Evolutionary conservation across 768 basidiomycete species (phyloP).

Genomic region (Cubamyces lactineus): DNA sequence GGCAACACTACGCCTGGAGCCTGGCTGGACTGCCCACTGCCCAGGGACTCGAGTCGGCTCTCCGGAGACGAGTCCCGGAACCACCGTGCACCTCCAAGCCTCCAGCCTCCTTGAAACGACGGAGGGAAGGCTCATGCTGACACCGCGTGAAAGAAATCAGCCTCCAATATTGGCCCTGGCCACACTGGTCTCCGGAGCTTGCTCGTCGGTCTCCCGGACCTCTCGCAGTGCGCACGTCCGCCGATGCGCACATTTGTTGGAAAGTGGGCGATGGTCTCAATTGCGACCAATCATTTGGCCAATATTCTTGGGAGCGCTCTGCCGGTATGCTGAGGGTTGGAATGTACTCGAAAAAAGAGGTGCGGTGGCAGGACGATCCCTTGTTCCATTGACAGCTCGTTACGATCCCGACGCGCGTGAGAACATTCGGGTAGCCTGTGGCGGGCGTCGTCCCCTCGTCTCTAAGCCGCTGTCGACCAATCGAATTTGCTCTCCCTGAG

Average conservation of each 20-base stretch:
- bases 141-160: too few relatives aligned
- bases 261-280: neutral
- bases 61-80: constrained; percentile 1
- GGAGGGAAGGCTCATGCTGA: neutral
- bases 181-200: neutral
- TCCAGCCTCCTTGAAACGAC: neutral
- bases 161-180: too few relatives aligned
- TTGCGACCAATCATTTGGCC: neutral
- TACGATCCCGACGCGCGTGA: constrained; percentile 7
- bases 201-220: neutral
- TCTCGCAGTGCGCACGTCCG: neutral
- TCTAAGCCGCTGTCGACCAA: neutral
- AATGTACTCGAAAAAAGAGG: neutral
- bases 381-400: neutral
- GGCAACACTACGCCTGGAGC: neutral
- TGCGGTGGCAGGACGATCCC: neutral
- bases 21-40: neutral
- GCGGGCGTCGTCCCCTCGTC: neutral
- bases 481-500: neutral
- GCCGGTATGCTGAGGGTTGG: neutral
- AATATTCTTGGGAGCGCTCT: too few relatives aligned
- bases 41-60: neutral
- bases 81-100: neutral
- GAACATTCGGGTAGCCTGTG: neutral
- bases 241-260: neutral